Evolutionary conservation across 176 grass and related monocot species (phyloP).

Genomic region (Ensete glaucum): DNA sequence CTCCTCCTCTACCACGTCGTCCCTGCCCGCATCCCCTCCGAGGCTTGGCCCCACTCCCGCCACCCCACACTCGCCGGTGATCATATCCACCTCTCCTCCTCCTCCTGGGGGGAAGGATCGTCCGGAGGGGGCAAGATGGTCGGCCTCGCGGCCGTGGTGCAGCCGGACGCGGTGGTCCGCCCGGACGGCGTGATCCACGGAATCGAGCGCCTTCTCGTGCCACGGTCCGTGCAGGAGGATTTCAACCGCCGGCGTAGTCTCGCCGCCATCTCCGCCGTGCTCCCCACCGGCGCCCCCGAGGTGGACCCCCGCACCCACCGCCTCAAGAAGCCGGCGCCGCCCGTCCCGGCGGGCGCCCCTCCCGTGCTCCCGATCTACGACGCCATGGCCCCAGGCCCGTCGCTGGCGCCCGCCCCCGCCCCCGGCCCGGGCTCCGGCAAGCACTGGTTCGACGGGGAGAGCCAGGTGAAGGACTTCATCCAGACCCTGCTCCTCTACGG

Average conservation of each 20-base stretch:
- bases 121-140: slow-evolving; percentile 1
- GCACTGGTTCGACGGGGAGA: slow-evolving; percentile 61
- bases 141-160: slow-evolving; percentile 23
- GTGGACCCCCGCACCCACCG: slow-evolving; percentile 64
- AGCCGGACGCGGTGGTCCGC: slow-evolving; percentile 35
- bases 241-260: slow-evolving; percentile 75
- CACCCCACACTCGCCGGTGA: slow-evolving; percentile 48
- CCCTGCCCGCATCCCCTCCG: slow-evolving; percentile 27
- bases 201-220: slow-evolving; percentile 52
- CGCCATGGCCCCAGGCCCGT: slow-evolving; percentile 45
- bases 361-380: slow-evolving; percentile 46
- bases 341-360: slow-evolving; percentile 25
- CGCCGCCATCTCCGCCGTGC: slow-evolving; percentile 43
- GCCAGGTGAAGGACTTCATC: slow-evolving; percentile 89
- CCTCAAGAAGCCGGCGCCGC: slow-evolving; percentile 53
- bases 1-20: slow-evolving; percentile 69
- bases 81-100: slow-evolving; percentile 18
- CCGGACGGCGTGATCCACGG: slow-evolving; percentile 67
- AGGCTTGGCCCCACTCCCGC: background rate
- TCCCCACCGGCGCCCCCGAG: slow-evolving; percentile 50
- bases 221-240: slow-evolving; percentile 61
- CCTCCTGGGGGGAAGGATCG: background rate
- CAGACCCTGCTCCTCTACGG: slow-evolving; percentile 66
- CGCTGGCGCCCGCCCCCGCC: slow-evolving; percentile 46
- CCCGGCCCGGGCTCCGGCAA: slow-evolving; percentile 40